Conservation (phyloP, 2,329 filamentous ascomycete species). For the Xylariaceae sp. region DNA sequence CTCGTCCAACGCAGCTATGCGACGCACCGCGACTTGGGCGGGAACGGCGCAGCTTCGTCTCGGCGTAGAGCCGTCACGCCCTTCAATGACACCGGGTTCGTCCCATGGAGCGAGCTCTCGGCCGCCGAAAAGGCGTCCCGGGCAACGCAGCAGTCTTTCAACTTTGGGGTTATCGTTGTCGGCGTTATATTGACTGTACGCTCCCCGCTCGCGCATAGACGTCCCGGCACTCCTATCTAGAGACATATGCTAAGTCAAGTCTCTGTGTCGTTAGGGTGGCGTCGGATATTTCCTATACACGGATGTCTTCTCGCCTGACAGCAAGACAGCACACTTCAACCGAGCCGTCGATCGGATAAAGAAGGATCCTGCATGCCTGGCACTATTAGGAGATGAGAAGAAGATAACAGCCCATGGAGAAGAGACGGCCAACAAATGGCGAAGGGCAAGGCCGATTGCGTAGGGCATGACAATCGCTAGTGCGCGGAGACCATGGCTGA, state of each 20-base stretch:
- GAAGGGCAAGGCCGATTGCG: constrained; percentile 57
- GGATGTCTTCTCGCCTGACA: constrained; percentile 79
- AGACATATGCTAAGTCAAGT: constrained; percentile 2
- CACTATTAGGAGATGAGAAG: constrained; percentile 67
- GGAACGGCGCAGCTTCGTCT: constrained; percentile 34
- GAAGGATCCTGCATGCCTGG: constrained; percentile 62
- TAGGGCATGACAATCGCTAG: constrained; percentile 29
- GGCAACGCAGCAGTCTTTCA: constrained; percentile 86
- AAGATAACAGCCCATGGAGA: constrained; percentile 80
- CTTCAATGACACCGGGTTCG: constrained; percentile 77
- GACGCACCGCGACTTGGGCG: constrained; percentile 46
- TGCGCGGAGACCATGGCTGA: constrained; percentile 7
- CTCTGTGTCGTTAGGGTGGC: constrained; percentile 49
- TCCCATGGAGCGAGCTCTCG: constrained; percentile 76
- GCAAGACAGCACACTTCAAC: constrained; percentile 84
- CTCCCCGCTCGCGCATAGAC: not conserved
- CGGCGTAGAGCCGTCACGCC: constrained; percentile 70
- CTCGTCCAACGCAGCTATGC: constrained; percentile 49
- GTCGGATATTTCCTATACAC: constrained; percentile 73
- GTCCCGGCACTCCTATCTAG: not conserved
- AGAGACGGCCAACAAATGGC: constrained; percentile 76
- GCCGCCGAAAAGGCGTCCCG: constrained; percentile 72
- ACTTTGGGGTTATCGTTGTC: constrained; percentile 70
- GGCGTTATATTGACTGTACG: constrained; percentile 72
- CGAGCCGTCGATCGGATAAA: constrained; percentile 76